A percentile compares a stretch with the other conserved stretches of the same genome.
Conservation (phyloP, 257 asterid species). For the Anisodus acutangulus region DNA sequence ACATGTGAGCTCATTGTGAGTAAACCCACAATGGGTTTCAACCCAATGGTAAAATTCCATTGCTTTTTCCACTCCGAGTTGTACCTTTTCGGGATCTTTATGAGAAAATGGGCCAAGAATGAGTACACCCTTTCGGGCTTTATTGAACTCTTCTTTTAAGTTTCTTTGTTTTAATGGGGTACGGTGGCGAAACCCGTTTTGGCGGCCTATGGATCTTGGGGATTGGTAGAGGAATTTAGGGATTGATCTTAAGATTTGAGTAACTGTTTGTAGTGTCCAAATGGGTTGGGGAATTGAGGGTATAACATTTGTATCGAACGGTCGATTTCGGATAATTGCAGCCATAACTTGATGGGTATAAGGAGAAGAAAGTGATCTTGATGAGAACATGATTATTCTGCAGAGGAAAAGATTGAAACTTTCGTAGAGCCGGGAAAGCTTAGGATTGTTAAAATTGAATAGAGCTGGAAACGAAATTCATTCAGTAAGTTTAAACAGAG, state of each 20-base stretch:
- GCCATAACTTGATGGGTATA: conserved; percentile 53
- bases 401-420: neutral
- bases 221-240: conserved; percentile 76
- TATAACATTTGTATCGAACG: conserved; percentile 47
- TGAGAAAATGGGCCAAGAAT: conserved; percentile 89
- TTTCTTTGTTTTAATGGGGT: conserved; percentile 75
- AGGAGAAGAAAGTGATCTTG: conserved; percentile 31
- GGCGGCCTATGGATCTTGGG: conserved; percentile 82
- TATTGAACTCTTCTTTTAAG: conserved; percentile 53
- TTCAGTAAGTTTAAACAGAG: too few relatives aligned
- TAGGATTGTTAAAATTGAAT: too few relatives aligned
- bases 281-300: conserved; percentile 35
- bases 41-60: conserved; percentile 87
- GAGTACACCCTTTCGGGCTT: conserved; percentile 53
- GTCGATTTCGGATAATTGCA: conserved; percentile 64
- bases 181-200: conserved; percentile 74
- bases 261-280: conserved; percentile 69
- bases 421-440: neutral
- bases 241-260: conserved; percentile 69
- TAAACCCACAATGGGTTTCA: conserved; percentile 57
- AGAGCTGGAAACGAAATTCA: too few relatives aligned
- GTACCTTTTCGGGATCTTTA: conserved; percentile 61
- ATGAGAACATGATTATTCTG: conserved; percentile 36
- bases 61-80: conserved; percentile 75
- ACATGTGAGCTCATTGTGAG: conserved; percentile 77